Conservation (phyloP, 768 basidiomycete genomes). For the Podaxis pistillaris region DNA sequence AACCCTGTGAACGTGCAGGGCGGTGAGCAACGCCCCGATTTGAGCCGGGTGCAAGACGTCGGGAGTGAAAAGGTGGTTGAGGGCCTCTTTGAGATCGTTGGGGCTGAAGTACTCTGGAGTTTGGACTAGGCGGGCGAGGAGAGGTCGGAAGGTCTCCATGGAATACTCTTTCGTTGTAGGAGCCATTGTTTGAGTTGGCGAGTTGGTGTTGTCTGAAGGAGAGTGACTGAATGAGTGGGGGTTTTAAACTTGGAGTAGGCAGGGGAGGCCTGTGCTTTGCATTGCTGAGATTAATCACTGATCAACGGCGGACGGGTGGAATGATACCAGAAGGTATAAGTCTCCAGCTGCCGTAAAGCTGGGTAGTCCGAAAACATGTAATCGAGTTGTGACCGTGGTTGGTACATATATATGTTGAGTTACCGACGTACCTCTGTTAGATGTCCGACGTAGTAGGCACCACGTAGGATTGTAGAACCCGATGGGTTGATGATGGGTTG, state of each 20-base stretch:
- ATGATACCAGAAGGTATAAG: not conserved
- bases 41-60: slow-evolving; percentile 66
- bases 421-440: not conserved
- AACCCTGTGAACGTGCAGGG: slow-evolving; percentile 75
- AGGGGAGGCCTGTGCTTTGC: not conserved
- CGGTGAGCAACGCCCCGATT: slow-evolving; percentile 87
- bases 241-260: not conserved
- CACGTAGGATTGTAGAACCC: not conserved
- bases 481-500: not conserved
- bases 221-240: not conserved
- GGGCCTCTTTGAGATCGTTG: slow-evolving; percentile 67
- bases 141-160: slow-evolving; percentile 61
- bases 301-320: not conserved
- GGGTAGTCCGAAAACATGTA: not conserved
- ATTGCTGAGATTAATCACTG: not conserved
- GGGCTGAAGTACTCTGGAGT: slow-evolving; percentile 81
- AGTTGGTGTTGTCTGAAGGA: not conserved
- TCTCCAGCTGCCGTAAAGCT: not conserved
- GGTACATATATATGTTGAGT: not conserved
- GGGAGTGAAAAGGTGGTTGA: slow-evolving; percentile 73
- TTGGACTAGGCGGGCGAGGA: slow-evolving; percentile 76
- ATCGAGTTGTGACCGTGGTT: not conserved
- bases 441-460: not conserved
- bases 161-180: slow-evolving; percentile 23
- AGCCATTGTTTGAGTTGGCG: not conserved